Conservation (phyloP, 2,329 filamentous ascomycete species). For the Colletotrichum sp. region DNA sequence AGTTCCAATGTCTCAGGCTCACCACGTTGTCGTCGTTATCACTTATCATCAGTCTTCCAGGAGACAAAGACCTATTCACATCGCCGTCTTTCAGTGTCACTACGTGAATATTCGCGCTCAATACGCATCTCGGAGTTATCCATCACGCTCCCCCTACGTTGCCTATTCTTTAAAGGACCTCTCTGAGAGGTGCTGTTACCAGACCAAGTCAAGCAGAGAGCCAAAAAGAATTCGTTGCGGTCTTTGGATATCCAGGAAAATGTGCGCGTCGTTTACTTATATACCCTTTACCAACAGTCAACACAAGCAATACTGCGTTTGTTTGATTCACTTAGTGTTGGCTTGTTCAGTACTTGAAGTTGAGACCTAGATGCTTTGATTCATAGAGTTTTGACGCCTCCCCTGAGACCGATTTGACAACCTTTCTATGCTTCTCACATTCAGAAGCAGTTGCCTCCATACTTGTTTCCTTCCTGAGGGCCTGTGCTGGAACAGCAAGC, state of each 20-base stretch:
- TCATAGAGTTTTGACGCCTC: rapidly evolving
- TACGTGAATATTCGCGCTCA: background rate
- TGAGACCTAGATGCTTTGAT: background rate
- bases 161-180: background rate
- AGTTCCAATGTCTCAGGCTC: background rate
- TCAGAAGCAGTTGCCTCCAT: background rate
- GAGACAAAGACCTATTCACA: background rate
- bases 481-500: background rate
- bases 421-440: background rate
- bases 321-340: background rate
- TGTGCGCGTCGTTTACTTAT: background rate
- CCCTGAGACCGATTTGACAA: rapidly evolving
- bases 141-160: too few species aligned
- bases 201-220: background rate
- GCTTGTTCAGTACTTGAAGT: background rate
- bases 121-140: background rate
- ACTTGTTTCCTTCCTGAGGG: background rate
- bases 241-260: background rate
- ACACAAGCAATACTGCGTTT: background rate
- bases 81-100: background rate
- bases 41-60: background rate
- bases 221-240: background rate
- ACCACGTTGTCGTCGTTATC: rapidly evolving
- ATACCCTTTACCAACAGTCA: background rate
- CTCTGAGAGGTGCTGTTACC: background rate